Evolutionary conservation across 2,329 filamentous ascomycete genomes (phyloP).

Genomic region (Colletotrichum australisinense): DNA sequence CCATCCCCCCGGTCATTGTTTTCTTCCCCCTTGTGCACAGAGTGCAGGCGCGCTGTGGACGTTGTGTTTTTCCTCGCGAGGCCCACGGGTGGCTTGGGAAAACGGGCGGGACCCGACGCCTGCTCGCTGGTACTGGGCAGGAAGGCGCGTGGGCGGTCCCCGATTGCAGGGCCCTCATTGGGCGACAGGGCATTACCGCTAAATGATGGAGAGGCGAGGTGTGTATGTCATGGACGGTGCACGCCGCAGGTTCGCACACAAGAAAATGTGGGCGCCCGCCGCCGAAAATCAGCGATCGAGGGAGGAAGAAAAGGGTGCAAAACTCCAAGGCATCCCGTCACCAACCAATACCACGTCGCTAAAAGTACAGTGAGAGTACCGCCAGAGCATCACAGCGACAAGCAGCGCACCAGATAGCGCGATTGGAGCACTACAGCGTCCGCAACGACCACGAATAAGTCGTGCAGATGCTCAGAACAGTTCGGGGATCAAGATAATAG

Average conservation of each 20-base stretch:
- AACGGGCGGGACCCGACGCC: neutral
- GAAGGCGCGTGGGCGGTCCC: neutral
- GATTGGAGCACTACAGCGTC: neutral
- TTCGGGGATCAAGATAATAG: neutral
- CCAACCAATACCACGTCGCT: slow-evolving; percentile 42
- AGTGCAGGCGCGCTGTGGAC: neutral
- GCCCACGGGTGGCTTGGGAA: neutral
- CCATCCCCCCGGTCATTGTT: slow-evolving; percentile 11
- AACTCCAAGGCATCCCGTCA: slow-evolving; percentile 21
- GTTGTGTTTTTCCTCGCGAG: slow-evolving; percentile 1
- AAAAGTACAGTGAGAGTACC: slow-evolving; percentile 33
- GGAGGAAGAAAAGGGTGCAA: neutral
- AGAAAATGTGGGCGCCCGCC: slow-evolving; percentile 28
- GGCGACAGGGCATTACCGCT: slow-evolving; percentile 25
- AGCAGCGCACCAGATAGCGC: slow-evolving; percentile 1
- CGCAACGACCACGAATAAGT: slow-evolving; percentile 17
- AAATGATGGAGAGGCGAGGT: slow-evolving; percentile 8
- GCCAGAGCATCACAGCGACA: slow-evolving; percentile 27
- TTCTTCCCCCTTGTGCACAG: neutral
- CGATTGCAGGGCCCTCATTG: slow-evolving; percentile 29
- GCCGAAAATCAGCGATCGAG: neutral
- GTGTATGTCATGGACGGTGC: neutral
- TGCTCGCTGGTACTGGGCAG: neutral
- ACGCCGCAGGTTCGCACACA: neutral
- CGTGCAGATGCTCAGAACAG: slow-evolving; percentile 8